These are phyloP conservation scores for Suhomyces tanzawaensis DNA, from an alignment of 805 yeast genomes.

Conservation along the genomic window DNA sequence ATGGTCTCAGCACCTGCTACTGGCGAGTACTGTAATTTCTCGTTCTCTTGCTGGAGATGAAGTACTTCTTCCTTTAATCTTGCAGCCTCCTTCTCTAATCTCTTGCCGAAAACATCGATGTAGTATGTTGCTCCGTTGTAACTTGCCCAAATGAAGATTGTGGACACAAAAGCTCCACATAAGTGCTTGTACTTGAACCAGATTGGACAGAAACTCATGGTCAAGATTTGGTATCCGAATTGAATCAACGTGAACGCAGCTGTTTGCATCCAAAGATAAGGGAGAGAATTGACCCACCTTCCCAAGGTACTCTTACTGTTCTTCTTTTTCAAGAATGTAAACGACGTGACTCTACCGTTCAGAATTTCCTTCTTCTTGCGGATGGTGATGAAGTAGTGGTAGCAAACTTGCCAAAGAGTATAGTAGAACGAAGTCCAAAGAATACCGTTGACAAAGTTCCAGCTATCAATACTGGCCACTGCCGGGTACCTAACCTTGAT, in stretches of 20 bases:
- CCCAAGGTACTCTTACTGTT: slow-evolving; percentile 68
- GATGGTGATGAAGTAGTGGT: slow-evolving; percentile 90
- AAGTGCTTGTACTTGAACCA: slow-evolving; percentile 72
- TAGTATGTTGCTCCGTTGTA: slow-evolving; percentile 96
- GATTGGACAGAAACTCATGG: slow-evolving; percentile 89
- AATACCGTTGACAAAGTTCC: slow-evolving; percentile 72
- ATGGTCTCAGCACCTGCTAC: neutral
- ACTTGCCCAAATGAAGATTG: slow-evolving; percentile 76
- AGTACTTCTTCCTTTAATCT: slow-evolving; percentile 70
- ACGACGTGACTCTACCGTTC: slow-evolving; percentile 83
- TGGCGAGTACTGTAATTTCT: slow-evolving; percentile 9
- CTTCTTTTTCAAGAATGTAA: slow-evolving; percentile 75
- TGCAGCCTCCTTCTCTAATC: slow-evolving; percentile 81
- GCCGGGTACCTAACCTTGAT: slow-evolving; percentile 74
- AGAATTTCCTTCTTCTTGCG: slow-evolving; percentile 74
- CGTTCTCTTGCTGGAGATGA: slow-evolving; percentile 44
- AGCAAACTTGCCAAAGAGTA: slow-evolving; percentile 83
- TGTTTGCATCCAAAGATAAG: slow-evolving; percentile 80
- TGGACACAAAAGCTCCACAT: slow-evolving; percentile 63
- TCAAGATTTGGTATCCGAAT: slow-evolving; percentile 77
- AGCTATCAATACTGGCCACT: slow-evolving; percentile 57
- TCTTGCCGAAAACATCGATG: slow-evolving; percentile 85
- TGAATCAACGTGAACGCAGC: slow-evolving; percentile 83
- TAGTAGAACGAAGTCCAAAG: slow-evolving; percentile 79
- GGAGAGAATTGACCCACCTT: slow-evolving; percentile 72